A percentile compares a stretch with the other conserved stretches of the same genome.
Conservation (phyloP, 2,329 filamentous ascomycete genomes). For the Tolypocladium tundrense region DNA sequence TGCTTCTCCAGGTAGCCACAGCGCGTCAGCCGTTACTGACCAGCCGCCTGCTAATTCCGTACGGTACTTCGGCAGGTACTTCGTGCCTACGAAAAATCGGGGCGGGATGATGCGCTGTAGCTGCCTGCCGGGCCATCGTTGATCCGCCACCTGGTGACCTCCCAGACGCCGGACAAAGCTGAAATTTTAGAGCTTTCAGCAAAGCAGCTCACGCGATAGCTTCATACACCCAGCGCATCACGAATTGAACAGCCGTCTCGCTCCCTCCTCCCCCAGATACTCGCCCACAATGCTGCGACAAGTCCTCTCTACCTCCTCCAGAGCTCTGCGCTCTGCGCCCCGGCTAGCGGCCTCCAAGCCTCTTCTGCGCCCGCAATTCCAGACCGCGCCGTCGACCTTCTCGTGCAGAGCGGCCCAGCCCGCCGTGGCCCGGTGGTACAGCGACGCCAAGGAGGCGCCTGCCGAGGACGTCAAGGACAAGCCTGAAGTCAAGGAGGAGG, state of each 20-base stretch:
- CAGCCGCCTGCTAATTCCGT: background rate
- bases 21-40: conserved; percentile 9
- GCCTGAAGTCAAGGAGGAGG: conserved; percentile 12
- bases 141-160: conserved; percentile 4
- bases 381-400: conserved; percentile 21
- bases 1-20: conserved; percentile 22
- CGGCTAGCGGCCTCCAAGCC: conserved; percentile 24
- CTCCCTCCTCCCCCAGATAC: conserved; percentile 2
- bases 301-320: conserved; percentile 30
- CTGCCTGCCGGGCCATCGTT: conserved; percentile 4
- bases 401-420: conserved; percentile 26
- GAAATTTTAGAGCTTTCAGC: conserved; percentile 18
- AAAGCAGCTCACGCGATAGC: conserved; percentile 2
- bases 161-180: conserved; percentile 1
- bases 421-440: conserved; percentile 34
- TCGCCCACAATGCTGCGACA: conserved; percentile 34
- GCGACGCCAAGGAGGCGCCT: conserved; percentile 30
- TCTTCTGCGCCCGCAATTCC: conserved; percentile 26
- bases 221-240: background rate
- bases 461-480: conserved; percentile 11
- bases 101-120: background rate
- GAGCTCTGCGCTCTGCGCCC: conserved; percentile 31
- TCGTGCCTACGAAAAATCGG: background rate
- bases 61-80: background rate
- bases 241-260: background rate